Conservation (phyloP, 306 rosid genomes). For the Quercus ilex region DNA sequence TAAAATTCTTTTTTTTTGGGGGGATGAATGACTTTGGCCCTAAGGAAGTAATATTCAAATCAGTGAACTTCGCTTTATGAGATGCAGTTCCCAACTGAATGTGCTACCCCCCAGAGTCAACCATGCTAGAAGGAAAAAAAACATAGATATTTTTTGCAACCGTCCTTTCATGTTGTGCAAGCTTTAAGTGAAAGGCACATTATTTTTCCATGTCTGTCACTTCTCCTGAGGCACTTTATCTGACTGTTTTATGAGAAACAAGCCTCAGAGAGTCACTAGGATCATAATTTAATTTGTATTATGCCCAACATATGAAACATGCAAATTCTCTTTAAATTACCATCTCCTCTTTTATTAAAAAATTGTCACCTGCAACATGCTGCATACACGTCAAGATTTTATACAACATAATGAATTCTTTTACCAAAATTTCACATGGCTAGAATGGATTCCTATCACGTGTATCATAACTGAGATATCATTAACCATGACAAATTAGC, state of each 20-base stretch:
- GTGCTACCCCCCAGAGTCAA: no score
- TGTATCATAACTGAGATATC: constrained; percentile 15
- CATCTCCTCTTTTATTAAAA: background rate
- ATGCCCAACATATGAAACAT: background rate
- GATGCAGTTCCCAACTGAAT: no score
- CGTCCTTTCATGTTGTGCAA: background rate
- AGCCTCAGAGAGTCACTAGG: background rate
- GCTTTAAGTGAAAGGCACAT: background rate
- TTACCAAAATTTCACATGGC: background rate
- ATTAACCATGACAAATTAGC: background rate
- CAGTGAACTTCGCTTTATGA: no score
- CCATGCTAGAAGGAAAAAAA: no score
- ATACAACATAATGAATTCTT: background rate
- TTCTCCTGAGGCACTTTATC: background rate
- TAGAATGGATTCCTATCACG: background rate
- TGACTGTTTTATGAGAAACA: background rate
- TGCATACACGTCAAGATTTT: background rate
- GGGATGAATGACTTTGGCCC: no score
- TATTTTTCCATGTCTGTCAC: background rate
- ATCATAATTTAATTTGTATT: background rate
- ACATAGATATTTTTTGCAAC: background rate
- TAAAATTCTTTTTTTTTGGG: no score
- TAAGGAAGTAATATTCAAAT: no score
- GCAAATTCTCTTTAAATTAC: background rate
- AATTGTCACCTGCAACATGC: background rate